Evolutionary conservation across 73 alveolate genomes (phyloP).

Genomic region (Paramecium sexaurelia): DNA sequence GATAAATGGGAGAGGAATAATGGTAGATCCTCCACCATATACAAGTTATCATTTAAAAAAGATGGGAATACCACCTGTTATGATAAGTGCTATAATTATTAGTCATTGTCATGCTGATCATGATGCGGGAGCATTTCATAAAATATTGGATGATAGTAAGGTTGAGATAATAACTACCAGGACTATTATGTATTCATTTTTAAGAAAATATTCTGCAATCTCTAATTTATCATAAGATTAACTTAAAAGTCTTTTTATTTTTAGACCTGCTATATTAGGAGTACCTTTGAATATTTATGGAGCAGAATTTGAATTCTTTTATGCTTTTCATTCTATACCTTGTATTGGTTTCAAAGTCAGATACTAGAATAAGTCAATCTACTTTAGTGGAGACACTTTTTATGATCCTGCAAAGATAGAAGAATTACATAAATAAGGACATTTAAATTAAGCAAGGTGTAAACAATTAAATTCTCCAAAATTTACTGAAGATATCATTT

Average conservation of each 20-base stretch:
- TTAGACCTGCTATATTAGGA: constrained; percentile 68
- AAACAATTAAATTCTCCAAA: constrained; percentile 14
- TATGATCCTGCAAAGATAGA: constrained; percentile 55
- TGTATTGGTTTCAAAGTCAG: constrained; percentile 62
- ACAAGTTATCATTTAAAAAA: constrained; percentile 61
- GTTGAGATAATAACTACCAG: constrained; percentile 69
- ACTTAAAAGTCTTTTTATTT: constrained; percentile 48
- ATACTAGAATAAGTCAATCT: constrained; percentile 43
- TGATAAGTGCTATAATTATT: constrained; percentile 62
- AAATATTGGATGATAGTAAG: constrained; percentile 55
- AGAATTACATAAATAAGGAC: constrained; percentile 1
- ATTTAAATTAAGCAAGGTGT: background rate
- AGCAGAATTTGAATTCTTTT: constrained; percentile 60
- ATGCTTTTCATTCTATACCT: constrained; percentile 70
- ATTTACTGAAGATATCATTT: constrained; percentile 60
- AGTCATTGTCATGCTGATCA: constrained; percentile 71
- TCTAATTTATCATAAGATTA: constrained; percentile 48
- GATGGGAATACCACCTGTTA: constrained; percentile 66
- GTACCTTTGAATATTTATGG: constrained; percentile 61
- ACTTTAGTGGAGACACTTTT: constrained; percentile 62
- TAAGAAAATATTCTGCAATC: constrained; percentile 65
- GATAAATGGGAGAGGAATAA: constrained; percentile 67
- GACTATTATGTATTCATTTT: constrained; percentile 64
- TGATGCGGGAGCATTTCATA: constrained; percentile 69
- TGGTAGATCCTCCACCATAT: constrained; percentile 71